phyloP scores from a whole-genome alignment of 768 basidiomycete species.

The Panaeolus papilionaceus region DNA sequence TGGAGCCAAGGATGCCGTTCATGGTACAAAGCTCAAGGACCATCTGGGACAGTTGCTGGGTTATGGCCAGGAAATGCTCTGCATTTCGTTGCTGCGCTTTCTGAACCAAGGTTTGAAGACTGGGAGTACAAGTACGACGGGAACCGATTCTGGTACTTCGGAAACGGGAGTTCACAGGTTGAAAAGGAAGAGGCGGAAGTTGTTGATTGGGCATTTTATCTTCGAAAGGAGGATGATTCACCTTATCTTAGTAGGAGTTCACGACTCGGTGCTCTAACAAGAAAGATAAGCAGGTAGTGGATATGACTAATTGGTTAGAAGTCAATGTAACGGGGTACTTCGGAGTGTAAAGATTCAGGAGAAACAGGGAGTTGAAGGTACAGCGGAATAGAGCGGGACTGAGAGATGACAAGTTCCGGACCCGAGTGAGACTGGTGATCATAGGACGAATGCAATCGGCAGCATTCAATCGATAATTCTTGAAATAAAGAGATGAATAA shows the following conservation, averaged over 20 bases:
- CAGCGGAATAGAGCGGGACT: too few species aligned
- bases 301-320: background rate
- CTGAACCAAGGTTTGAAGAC: slow-evolving; percentile 40
- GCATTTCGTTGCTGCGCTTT: slow-evolving; percentile 41
- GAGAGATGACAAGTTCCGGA: too few species aligned
- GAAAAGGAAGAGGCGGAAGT: slow-evolving; percentile 33
- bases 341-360: too few species aligned
- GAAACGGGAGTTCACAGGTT: slow-evolving; percentile 40
- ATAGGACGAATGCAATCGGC: background rate
- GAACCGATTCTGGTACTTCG: slow-evolving; percentile 41
- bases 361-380: too few species aligned
- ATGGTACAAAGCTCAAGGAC: slow-evolving; percentile 38
- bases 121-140: slow-evolving; percentile 41
- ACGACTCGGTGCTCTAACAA: background rate
- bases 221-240: slow-evolving; percentile 31
- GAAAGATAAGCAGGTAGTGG: background rate
- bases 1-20: slow-evolving; percentile 40
- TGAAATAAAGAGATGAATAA: too few species aligned
- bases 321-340: too few species aligned
- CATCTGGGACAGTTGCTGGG: slow-evolving; percentile 36
- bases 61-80: slow-evolving; percentile 43
- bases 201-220: slow-evolving; percentile 40
- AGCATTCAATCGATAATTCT: too few species aligned
- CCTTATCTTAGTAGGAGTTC: slow-evolving; percentile 26
- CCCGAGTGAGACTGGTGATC: too few species aligned